These are phyloP conservation scores for Colletotrichum trifolii DNA, from an alignment of 2,329 filamentous ascomycete species.

Conservation along the genomic window DNA sequence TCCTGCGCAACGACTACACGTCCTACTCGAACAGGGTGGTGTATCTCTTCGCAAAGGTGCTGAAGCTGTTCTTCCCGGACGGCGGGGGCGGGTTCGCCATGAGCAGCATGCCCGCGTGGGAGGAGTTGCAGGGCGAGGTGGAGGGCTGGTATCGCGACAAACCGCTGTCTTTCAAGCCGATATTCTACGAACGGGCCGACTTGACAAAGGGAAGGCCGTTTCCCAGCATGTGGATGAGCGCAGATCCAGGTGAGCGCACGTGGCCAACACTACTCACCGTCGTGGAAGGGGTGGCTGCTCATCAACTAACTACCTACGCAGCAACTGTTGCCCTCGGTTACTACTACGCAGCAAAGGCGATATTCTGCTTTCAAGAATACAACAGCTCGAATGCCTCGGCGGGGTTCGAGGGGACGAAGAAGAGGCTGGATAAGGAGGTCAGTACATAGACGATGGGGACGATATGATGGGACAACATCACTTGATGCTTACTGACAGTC, in stretches of 20 bases:
- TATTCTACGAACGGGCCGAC: conserved; percentile 45
- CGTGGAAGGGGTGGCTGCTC: neutral
- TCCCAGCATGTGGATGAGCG: conserved; percentile 50
- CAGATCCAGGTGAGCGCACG: conserved; percentile 43
- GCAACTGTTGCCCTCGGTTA: conserved; percentile 51
- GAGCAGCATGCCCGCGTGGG: conserved; percentile 4
- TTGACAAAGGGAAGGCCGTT: conserved; percentile 42
- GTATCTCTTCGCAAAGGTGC: conserved; percentile 40
- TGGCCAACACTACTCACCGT: neutral
- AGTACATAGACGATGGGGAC: neutral
- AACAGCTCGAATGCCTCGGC: conserved; percentile 19
- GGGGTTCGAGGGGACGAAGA: conserved; percentile 30
- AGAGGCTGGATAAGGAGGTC: conserved; percentile 26
- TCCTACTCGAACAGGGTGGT: conserved; percentile 39
- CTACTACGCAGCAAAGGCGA: conserved; percentile 44
- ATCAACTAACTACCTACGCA: neutral
- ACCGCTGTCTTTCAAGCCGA: conserved; percentile 46
- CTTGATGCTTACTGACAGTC: neutral
- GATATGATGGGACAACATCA: neutral
- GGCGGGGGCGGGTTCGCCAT: neutral
- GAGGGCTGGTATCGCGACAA: conserved; percentile 45
- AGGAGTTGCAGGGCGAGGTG: conserved; percentile 32
- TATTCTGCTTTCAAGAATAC: conserved; percentile 37
- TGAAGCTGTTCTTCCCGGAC: conserved; percentile 38
- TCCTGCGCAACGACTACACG: conserved; percentile 35